These are phyloP conservation scores for Pinus albicaulis DNA, from an alignment of 75 land plant species.

Conservation along the genomic window DNA sequence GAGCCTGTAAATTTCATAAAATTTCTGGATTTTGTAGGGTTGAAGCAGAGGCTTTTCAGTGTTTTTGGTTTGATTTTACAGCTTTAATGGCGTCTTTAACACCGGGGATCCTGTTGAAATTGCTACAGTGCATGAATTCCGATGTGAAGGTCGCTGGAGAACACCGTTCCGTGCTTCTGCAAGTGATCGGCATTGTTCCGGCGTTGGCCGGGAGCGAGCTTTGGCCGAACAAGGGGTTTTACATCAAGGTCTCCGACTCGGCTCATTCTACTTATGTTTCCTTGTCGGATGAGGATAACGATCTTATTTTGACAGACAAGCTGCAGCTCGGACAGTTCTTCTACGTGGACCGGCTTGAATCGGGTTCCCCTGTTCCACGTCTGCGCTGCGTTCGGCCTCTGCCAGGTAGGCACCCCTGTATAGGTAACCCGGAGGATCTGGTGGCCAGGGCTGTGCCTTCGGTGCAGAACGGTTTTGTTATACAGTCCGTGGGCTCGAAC, in stretches of 20 bases:
- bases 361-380: conserved; percentile 48
- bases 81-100: conserved; percentile 67
- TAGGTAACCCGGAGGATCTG: conserved; percentile 66
- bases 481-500: conserved; percentile 21
- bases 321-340: conserved; percentile 90
- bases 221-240: conserved; percentile 83
- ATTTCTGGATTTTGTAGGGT: too few relatives aligned
- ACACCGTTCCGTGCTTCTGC: conserved; percentile 68
- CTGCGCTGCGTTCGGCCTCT: conserved; percentile 66
- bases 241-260: conserved; percentile 90
- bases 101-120: conserved; percentile 87
- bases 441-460: conserved; percentile 31
- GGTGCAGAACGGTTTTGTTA: conserved; percentile 29
- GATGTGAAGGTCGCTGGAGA: conserved; percentile 64
- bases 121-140: conserved; percentile 84
- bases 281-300: conserved; percentile 65
- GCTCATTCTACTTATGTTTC: conserved; percentile 87
- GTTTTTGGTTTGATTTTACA: too few relatives aligned
- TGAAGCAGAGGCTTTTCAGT: too few relatives aligned
- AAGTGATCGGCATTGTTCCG: conserved; percentile 74
- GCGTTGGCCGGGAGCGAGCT: conserved; percentile 58
- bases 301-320: conserved; percentile 71
- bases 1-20: too few relatives aligned
- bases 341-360: conserved; percentile 68
- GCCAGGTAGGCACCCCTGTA: conserved; percentile 66